phyloP scores from a whole-genome alignment of 148 eudicot genomes.

The Vaccinium myrtillus region DNA sequence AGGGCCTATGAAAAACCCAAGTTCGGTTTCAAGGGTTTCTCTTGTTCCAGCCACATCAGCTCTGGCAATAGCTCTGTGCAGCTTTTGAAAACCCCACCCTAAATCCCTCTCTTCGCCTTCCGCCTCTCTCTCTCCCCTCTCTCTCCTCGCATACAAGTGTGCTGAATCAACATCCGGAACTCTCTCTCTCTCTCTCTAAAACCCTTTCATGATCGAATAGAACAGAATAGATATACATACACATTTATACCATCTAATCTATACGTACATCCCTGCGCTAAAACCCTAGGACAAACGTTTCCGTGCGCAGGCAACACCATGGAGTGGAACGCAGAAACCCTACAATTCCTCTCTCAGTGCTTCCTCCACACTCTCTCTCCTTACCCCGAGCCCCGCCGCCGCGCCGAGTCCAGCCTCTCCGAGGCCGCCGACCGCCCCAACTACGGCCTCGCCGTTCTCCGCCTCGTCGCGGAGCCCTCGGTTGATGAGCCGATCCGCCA shows the following conservation, averaged over 20 bases:
- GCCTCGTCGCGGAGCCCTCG: slow-evolving; percentile 60
- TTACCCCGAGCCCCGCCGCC: slow-evolving; percentile 68
- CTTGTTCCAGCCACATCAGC: background rate
- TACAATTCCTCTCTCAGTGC: slow-evolving; percentile 69
- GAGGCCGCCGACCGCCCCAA: slow-evolving; percentile 65
- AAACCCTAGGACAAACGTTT: slow-evolving; percentile 29
- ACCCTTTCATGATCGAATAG: too few species aligned
- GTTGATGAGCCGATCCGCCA: slow-evolving; percentile 69
- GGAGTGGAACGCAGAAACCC: slow-evolving; percentile 71
- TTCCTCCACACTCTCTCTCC: slow-evolving; percentile 87
- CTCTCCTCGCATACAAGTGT: background rate
- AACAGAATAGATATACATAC: background rate
- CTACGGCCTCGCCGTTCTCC: slow-evolving; percentile 81
- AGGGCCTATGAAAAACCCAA: too few species aligned
- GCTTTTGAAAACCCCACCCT: background rate
- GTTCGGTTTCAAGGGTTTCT: too few species aligned
- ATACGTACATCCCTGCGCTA: background rate
- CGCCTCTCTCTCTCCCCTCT: background rate
- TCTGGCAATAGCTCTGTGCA: background rate
- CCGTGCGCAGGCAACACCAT: slow-evolving; percentile 15
- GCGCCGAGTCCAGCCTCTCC: slow-evolving; percentile 62
- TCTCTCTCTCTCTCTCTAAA: background rate
- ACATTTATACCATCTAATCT: background rate
- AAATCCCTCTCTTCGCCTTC: background rate
- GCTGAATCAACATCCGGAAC: background rate